Conservation (phyloP, 1,139 yeast species). For the Suhomyces coccinellae region DNA sequence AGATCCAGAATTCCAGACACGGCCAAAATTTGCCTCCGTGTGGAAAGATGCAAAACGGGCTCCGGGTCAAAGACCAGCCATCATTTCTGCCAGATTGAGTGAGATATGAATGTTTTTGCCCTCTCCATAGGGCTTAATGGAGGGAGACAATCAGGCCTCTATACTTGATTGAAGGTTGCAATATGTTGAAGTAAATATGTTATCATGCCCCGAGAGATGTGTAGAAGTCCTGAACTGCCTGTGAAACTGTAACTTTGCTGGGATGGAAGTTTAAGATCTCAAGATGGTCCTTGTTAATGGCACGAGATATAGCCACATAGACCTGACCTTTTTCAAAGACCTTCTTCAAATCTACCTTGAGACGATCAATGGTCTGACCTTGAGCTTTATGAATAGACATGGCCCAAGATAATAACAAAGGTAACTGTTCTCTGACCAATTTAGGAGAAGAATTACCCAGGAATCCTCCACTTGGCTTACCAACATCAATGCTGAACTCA, state of each 20-base stretch:
- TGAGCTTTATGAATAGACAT: slow-evolving; percentile 88
- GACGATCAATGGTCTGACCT: slow-evolving; percentile 81
- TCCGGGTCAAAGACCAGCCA: no score
- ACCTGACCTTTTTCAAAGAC: slow-evolving; percentile 92
- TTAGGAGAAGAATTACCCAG: slow-evolving; percentile 5
- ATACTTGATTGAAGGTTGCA: neutral
- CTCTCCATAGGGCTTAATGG: no score
- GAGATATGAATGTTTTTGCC: neutral
- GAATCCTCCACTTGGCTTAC: slow-evolving; percentile 10
- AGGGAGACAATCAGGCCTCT: no score
- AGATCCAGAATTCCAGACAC: neutral
- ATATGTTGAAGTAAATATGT: neutral
- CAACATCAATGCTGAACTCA: slow-evolving; percentile 56
- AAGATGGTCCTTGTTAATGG: slow-evolving; percentile 69
- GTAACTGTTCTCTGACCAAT: slow-evolving; percentile 66
- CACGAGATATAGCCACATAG: slow-evolving; percentile 90
- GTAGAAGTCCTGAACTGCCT: slow-evolving; percentile 69
- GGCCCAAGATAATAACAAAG: slow-evolving; percentile 83
- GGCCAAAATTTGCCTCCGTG: neutral
- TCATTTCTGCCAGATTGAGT: neutral
- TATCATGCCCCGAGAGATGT: neutral
- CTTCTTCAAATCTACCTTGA: slow-evolving; percentile 69
- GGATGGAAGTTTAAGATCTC: slow-evolving; percentile 75
- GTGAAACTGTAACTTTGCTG: slow-evolving; percentile 61
- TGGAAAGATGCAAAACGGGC: neutral